These are phyloP conservation scores for Ophiostoma tasmaniense DNA, from an alignment of 2,329 filamentous ascomycete genomes.

Conservation along the genomic window DNA sequence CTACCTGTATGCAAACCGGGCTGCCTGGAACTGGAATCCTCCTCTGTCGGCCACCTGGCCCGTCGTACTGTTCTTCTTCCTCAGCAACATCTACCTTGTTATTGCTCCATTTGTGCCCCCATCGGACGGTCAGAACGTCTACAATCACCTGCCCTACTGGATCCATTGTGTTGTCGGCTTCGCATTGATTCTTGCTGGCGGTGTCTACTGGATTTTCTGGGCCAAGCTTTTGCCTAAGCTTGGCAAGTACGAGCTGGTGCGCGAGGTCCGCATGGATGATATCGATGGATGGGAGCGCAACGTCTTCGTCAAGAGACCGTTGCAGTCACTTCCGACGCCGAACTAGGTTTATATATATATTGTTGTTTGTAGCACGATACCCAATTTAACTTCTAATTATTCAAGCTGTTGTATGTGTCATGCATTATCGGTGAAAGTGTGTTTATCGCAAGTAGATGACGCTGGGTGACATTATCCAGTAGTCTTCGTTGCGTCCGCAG, in stretches of 20 bases:
- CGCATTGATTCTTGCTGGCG: constrained; percentile 44
- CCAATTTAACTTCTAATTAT: background rate
- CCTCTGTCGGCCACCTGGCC: constrained; percentile 47
- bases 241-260: constrained; percentile 47
- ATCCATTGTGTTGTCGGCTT: constrained; percentile 51
- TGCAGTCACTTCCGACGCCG: background rate
- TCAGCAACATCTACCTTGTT: constrained; percentile 53
- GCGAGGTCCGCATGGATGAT: constrained; percentile 44
- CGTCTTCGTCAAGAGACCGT: constrained; percentile 41
- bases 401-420: too few species aligned
- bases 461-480: background rate
- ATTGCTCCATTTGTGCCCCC: constrained; percentile 51
- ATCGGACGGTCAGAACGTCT: constrained; percentile 42
- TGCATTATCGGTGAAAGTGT: background rate
- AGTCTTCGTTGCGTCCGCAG: background rate
- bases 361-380: background rate
- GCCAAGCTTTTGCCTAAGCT: constrained; percentile 43
- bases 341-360: background rate
- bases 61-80: constrained; percentile 49
- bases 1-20: constrained; percentile 43
- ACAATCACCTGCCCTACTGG: constrained; percentile 47
- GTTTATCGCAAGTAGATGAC: background rate
- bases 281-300: constrained; percentile 56
- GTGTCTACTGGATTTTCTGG: constrained; percentile 50
- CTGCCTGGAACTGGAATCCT: constrained; percentile 42